Evolutionary conservation across 2,329 filamentous ascomycete genomes (phyloP), one percentile per base, ranked within the genome.

Genomic region (Huntiella savannae): DNA sequence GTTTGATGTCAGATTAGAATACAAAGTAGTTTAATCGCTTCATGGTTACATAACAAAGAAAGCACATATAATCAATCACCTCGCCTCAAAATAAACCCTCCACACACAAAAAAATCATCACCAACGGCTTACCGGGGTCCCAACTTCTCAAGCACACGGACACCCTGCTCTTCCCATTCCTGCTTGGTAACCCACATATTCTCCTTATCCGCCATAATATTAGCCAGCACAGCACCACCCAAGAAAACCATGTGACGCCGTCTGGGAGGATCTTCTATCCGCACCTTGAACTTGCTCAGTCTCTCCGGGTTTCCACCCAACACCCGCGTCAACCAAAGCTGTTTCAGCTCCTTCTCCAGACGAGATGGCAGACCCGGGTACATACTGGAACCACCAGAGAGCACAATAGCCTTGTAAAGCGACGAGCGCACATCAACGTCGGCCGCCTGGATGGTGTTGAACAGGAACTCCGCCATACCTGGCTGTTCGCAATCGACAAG

Each of bases 201-300:
- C 62, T 95, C 85, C 68, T 95, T 96, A 66, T 96, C 87, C 40
- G 91, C 87, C 82, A 98, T 96, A 63, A 98, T 92, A 61, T 96
- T 96, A 55, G 91, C 91, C 57, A 98, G 69, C 52, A 98, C 91
- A 19, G 91, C 91, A 55, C 91, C 91, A 49, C 91, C 91, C 47
- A 98, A 66, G 72, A 98, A 96, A n/a, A 98, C 91, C 87, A 98
- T 96, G 69, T 98, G 91, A 63, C 88, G 75, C 67, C 91, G 76
- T 65, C 91, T 75, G 33, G 91, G 91, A 44, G 91, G 91, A 62
- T 98, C 91, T 63, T 98, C 91, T 69, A 98, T 96, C 62, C 91
- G 77, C 54, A 98, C 88, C 75, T 96, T 98, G 74, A 98, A 98
- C 77, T 96, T 98, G 77, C 76, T 84, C 58, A 98, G 64, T 54